Evolutionary conservation across 352 stramenopile species (phyloP).

Genomic region (Phytophthora macrochlamydospora): DNA sequence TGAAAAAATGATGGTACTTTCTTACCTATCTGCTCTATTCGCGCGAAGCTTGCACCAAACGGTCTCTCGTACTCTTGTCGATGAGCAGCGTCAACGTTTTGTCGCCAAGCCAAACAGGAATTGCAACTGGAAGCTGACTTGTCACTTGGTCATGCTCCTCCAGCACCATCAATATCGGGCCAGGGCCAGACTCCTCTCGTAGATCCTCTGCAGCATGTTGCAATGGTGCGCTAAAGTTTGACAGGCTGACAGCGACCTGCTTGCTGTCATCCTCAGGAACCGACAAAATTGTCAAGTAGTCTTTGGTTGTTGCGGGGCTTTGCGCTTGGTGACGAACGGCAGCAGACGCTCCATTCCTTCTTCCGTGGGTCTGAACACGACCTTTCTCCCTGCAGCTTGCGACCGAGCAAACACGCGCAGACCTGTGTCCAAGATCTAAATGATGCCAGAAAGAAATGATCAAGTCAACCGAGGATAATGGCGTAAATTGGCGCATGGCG

Average conservation of each 20-base stretch:
- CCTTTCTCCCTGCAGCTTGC: conserved; percentile 35
- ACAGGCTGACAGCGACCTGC: conserved; percentile 35
- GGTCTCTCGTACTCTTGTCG: conserved; percentile 56
- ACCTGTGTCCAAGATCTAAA: conserved; percentile 86
- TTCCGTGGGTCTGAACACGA: conserved; percentile 79
- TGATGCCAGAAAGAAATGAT: neutral
- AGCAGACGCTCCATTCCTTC: conserved; percentile 79
- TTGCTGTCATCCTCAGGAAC: conserved; percentile 22
- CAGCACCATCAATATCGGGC: conserved; percentile 50
- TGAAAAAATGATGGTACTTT: neutral
- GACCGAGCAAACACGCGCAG: conserved; percentile 88
- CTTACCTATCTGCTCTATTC: conserved; percentile 1
- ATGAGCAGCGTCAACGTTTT: conserved; percentile 59
- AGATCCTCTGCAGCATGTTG: conserved; percentile 34
- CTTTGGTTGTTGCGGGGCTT: conserved; percentile 18
- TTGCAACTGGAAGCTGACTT: conserved; percentile 28
- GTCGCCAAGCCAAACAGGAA: conserved; percentile 67
- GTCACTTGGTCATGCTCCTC: conserved; percentile 1
- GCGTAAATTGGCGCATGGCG: neutral
- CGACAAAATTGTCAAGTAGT: conserved; percentile 29
- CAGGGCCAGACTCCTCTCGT: conserved; percentile 42
- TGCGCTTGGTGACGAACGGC: conserved; percentile 85
- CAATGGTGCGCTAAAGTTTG: conserved; percentile 40
- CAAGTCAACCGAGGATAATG: neutral
- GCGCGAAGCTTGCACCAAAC: conserved; percentile 32